Percentiles rank a stretch among this genome's conserved stretches.
phyloP scores from a whole-genome alignment of 2,329 filamentous ascomycete species.

The Didymella lethalis region DNA sequence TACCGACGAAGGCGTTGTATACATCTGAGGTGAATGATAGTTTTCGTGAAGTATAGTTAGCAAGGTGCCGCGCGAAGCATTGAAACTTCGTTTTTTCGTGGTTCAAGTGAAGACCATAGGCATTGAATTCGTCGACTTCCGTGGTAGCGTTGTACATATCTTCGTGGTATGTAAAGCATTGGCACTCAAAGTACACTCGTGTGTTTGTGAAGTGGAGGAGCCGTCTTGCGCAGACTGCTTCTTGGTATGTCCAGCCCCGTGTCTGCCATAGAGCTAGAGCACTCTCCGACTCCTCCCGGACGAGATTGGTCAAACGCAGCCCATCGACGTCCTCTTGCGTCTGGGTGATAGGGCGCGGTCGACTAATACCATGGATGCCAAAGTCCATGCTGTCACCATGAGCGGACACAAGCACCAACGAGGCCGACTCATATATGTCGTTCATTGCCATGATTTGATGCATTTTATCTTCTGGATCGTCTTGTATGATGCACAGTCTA shows the following conservation, averaged over 20 bases:
- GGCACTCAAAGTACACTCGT: background rate
- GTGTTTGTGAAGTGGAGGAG: background rate
- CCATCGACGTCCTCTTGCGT: background rate
- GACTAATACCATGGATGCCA: background rate
- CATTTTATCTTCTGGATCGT: constrained; percentile 2
- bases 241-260: constrained; percentile 1
- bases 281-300: background rate
- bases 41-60: background rate
- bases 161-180: background rate
- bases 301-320: background rate
- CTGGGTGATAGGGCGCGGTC: background rate
- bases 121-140: background rate
- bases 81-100: background rate
- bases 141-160: background rate
- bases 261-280: background rate
- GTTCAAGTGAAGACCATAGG: background rate
- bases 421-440: background rate
- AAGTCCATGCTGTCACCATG: constrained; percentile 5
- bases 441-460: constrained; percentile 2
- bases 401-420: background rate
- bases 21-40: background rate
- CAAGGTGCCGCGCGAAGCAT: background rate
- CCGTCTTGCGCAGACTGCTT: background rate
- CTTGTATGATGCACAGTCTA: constrained; percentile 12
- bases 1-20: background rate